Conservation (phyloP, 306 rosid genomes). For the Inga laurina region DNA sequence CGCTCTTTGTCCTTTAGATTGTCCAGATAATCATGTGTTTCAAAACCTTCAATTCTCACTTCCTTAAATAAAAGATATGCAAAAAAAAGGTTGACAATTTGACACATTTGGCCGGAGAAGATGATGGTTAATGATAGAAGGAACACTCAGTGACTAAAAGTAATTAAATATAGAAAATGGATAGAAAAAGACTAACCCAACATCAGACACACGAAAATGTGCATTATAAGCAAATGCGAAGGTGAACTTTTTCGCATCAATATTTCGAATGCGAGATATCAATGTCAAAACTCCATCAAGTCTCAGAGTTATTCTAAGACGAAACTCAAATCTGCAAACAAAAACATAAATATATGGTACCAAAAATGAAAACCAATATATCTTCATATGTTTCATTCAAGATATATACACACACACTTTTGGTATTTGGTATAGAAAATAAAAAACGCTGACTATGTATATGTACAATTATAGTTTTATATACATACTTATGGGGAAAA, state of each 20-base stretch:
- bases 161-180: no score
- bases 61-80: slow-evolving; percentile 45
- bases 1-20: slow-evolving; percentile 66
- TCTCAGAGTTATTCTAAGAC: slow-evolving; percentile 65
- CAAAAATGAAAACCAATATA: no score
- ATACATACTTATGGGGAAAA: slow-evolving; percentile 70
- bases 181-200: slow-evolving; percentile 44
- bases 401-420: no score
- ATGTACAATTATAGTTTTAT: no score
- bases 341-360: not conserved
- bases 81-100: no score
- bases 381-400: no score
- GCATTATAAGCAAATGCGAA: slow-evolving; percentile 80
- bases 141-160: not conserved
- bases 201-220: slow-evolving; percentile 61
- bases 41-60: slow-evolving; percentile 84
- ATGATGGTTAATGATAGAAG: no score
- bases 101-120: no score
- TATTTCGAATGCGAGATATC: slow-evolving; percentile 79
- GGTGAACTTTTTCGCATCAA: slow-evolving; percentile 65
- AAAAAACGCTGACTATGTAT: no score
- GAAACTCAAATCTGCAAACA: slow-evolving; percentile 66
- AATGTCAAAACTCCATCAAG: slow-evolving; percentile 68
- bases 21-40: slow-evolving; percentile 84
- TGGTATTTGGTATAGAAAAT: no score